A percentile compares a stretch with the other conserved stretches of the same genome.
Evolutionary conservation across 1,139 yeast genomes (phyloP).

Genomic region (Yamadazyma pseudoaaseri): DNA sequence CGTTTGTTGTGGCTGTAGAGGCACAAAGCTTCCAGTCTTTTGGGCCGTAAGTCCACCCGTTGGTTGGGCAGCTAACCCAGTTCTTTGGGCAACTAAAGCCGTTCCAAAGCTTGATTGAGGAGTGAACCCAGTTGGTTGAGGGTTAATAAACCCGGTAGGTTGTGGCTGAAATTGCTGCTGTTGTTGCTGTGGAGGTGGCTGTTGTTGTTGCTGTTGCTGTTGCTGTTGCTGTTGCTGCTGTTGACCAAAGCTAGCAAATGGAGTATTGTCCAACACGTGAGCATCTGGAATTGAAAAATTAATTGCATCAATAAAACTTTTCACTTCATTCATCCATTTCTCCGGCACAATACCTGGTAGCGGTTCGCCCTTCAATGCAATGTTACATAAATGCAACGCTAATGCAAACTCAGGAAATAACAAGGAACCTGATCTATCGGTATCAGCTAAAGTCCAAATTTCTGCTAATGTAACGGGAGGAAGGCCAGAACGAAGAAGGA

Average conservation of each 20-base stretch:
- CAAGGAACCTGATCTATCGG: constrained; percentile 79
- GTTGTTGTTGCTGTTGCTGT: constrained; percentile 16
- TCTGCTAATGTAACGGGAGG: constrained; percentile 76
- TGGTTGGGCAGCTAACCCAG: constrained; percentile 22
- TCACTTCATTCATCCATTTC: constrained; percentile 77
- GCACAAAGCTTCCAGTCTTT: constrained; percentile 39
- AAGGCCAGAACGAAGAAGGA: constrained; percentile 78
- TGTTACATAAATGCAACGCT: constrained; percentile 84
- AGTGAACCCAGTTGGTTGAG: constrained; percentile 29
- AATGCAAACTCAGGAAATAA: constrained; percentile 94
- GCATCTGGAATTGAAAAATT: constrained; percentile 71
- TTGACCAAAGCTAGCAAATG: constrained; percentile 32
- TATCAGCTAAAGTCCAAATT: constrained; percentile 89
- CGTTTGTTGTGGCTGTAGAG: constrained; percentile 50
- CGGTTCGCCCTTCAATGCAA: constrained; percentile 72
- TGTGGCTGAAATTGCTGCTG: constrained; percentile 22
- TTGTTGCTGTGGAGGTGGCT: constrained; percentile 5
- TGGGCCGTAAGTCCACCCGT: constrained; percentile 29
- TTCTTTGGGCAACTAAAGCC: constrained; percentile 35
- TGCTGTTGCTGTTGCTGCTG: constrained; percentile 21
- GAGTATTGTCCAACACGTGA: constrained; percentile 44
- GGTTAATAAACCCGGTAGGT: constrained; percentile 9
- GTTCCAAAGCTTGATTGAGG: constrained; percentile 22
- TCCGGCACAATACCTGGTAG: constrained; percentile 74
- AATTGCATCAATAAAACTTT: constrained; percentile 84